These are phyloP conservation scores for Ceraceosorus guamensis DNA, from an alignment of 1,284 basidiomycete species.

Conservation along the genomic window DNA sequence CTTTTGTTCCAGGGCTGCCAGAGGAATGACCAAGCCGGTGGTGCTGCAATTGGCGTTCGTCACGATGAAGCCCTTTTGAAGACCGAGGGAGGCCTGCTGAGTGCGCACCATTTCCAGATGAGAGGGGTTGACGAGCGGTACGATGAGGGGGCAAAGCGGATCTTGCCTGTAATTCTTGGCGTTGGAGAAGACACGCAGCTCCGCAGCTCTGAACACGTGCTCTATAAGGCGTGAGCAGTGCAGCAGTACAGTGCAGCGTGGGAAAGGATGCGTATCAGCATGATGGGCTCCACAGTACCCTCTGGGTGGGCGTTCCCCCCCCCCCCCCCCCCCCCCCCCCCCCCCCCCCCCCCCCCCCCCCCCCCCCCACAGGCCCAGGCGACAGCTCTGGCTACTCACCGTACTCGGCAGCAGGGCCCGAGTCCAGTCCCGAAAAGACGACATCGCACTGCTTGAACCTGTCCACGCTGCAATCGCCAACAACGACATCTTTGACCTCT, in stretches of 20 bases:
- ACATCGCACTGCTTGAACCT: slow-evolving; percentile 75
- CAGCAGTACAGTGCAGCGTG: not conserved
- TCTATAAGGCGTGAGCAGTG: slow-evolving; percentile 55
- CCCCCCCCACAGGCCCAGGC: too few relatives aligned
- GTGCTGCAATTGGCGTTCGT: slow-evolving; percentile 99
- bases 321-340: too few relatives aligned
- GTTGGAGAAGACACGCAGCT: slow-evolving; percentile 92
- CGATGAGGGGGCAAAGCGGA: slow-evolving; percentile 89
- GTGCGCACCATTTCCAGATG: slow-evolving; percentile 80
- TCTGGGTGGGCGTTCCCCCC: too few relatives aligned
- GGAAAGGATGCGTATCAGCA: not conserved
- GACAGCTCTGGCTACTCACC: not conserved
- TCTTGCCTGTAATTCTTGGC: slow-evolving; percentile 95
- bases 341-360: too few relatives aligned
- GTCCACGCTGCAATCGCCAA: slow-evolving; percentile 71
- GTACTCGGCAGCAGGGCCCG: slow-evolving; percentile 70
- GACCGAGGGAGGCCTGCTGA: slow-evolving; percentile 62
- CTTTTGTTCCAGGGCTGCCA: slow-evolving; percentile 79
- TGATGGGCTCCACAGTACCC: too few relatives aligned
- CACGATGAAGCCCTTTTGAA: slow-evolving; percentile 81
- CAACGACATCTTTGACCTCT: slow-evolving; percentile 62
- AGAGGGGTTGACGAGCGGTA: slow-evolving; percentile 86
- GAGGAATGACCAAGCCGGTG: slow-evolving; percentile 84
- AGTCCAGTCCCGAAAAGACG: slow-evolving; percentile 90
- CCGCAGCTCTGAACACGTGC: slow-evolving; percentile 73